Conservation (phyloP, 257 asterid species). For the Fraxinus anomala region DNA sequence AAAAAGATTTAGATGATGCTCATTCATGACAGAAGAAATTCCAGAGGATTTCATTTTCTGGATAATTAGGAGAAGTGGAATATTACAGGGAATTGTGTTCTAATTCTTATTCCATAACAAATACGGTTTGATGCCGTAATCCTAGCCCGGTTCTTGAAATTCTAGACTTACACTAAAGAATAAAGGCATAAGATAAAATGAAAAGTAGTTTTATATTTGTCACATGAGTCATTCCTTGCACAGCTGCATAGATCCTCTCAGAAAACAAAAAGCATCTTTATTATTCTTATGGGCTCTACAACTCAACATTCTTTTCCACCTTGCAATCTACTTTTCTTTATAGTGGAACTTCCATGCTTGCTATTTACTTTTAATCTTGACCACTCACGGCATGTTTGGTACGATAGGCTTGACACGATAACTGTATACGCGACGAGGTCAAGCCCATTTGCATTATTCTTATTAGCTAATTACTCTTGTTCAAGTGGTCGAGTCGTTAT, state of each 20-base stretch:
- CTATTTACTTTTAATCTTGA: background rate
- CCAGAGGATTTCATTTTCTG: constrained; percentile 14
- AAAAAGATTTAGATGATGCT: background rate
- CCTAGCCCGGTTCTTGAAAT: constrained; percentile 14
- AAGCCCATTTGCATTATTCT: too few species aligned
- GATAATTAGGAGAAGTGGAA: constrained; percentile 21
- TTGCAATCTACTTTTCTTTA: background rate
- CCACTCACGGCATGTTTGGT: background rate
- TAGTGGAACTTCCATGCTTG: background rate
- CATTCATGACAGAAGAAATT: constrained; percentile 12
- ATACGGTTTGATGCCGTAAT: constrained; percentile 32
- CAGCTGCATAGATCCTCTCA: background rate
- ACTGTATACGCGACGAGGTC: too few species aligned
- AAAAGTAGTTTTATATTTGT: background rate
- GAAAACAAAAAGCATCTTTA: background rate
- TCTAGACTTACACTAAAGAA: background rate
- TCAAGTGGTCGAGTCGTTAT: too few species aligned
- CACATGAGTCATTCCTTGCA: constrained; percentile 18
- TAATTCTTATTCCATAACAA: constrained; percentile 25
- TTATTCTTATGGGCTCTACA: background rate
- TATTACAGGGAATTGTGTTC: constrained; percentile 24
- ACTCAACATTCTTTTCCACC: background rate
- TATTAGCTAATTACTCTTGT: too few species aligned
- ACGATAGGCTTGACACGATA: too few species aligned
- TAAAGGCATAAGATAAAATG: constrained; percentile 11